phyloP scores from a whole-genome alignment of 2,329 filamentous ascomycete genomes.

The Magnaporthiopsis poae region DNA sequence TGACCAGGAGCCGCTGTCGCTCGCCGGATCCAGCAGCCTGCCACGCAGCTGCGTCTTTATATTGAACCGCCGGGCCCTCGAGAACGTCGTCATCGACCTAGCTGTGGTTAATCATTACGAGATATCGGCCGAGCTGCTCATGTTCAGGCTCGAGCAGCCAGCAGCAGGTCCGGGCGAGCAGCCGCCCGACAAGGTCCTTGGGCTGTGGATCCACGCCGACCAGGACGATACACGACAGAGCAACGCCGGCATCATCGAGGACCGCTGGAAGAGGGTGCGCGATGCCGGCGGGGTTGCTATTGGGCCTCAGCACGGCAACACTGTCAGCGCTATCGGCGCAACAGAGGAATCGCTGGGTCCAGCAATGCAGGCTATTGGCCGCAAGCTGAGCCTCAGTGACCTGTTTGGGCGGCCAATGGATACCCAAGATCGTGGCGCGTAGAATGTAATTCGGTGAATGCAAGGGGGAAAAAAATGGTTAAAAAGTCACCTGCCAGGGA shows the following conservation, averaged over 20 bases:
- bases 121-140: constrained; percentile 45
- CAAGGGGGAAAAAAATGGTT: neutral
- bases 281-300: constrained; percentile 10
- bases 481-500: neutral
- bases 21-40: constrained; percentile 21
- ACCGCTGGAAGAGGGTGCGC: constrained; percentile 27
- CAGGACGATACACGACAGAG: constrained; percentile 14
- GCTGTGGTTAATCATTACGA: constrained; percentile 53
- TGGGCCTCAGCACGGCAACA: neutral
- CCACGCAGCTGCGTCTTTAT: constrained; percentile 54
- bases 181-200: constrained; percentile 31
- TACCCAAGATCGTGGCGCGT: neutral
- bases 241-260: constrained; percentile 25
- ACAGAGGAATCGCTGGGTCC: constrained; percentile 21
- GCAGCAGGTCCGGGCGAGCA: constrained; percentile 21
- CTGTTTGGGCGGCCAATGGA: constrained; percentile 27
- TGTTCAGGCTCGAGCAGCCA: constrained; percentile 32
- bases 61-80: constrained; percentile 60
- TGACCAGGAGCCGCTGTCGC: constrained; percentile 41
- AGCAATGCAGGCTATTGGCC: constrained; percentile 34
- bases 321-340: neutral
- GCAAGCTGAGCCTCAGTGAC: constrained; percentile 34
- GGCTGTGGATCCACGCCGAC: constrained; percentile 42
- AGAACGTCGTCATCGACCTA: constrained; percentile 62
- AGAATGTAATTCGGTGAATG: neutral